phyloP scores from a whole-genome alignment of 108 stramenopile species.

The Discostella stelligeroides region DNA sequence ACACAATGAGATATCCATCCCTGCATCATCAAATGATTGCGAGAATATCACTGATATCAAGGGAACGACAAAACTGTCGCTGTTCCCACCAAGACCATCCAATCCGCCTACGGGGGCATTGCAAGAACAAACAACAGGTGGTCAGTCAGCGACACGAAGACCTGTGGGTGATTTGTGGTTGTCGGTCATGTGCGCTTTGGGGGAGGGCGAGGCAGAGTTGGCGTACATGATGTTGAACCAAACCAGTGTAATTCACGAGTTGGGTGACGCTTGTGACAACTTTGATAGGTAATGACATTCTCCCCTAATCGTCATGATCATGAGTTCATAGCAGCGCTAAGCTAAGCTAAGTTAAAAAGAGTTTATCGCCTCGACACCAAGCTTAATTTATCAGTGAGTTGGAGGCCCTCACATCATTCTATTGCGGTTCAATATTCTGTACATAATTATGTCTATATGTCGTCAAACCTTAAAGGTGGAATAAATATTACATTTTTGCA shows the following conservation, averaged over 20 bases:
- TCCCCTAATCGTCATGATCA: too few relatives aligned
- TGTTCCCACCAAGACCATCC: conserved; percentile 44
- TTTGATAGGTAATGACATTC: conserved; percentile 29
- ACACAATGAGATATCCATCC: conserved; percentile 28
- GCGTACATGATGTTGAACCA: conserved; percentile 61
- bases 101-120: conserved; percentile 17
- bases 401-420: too few relatives aligned
- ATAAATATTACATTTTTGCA: neutral
- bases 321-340: too few relatives aligned
- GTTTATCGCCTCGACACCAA: neutral
- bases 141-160: conserved; percentile 20
- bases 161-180: conserved; percentile 78
- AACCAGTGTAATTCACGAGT: conserved; percentile 27
- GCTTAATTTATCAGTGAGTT: too few relatives aligned
- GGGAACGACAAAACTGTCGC: conserved; percentile 22
- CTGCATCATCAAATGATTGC: conserved; percentile 6
- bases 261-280: conserved; percentile 52
- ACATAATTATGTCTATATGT: too few relatives aligned
- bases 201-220: conserved; percentile 70
- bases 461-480: neutral
- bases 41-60: neutral
- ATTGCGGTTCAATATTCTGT: too few relatives aligned
- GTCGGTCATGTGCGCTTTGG: conserved; percentile 80
- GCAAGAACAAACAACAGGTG: conserved; percentile 8
- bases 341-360: neutral